phyloP scores from a whole-genome alignment of 2,329 filamentous ascomycete genomes.

The Mariannaea elegans region DNA sequence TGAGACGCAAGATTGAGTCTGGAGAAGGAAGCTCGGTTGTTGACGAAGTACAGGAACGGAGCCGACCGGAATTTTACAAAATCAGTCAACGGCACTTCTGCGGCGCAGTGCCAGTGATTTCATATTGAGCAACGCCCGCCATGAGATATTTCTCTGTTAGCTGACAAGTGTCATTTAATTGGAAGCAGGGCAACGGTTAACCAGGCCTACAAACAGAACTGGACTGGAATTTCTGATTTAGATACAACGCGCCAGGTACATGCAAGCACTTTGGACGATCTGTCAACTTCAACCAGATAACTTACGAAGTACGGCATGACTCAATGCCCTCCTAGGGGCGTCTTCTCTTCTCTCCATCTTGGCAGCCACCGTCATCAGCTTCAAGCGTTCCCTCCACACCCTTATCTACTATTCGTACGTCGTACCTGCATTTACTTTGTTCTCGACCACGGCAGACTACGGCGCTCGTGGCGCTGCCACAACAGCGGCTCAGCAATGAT shows the following conservation, averaged over 20 bases:
- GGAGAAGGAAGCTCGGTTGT: not conserved
- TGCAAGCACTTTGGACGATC: slow-evolving; percentile 7
- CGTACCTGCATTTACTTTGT: not conserved
- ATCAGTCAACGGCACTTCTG: slow-evolving; percentile 15
- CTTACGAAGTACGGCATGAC: not conserved
- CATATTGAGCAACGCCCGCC: no score
- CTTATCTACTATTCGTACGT: not conserved
- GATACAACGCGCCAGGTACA: no score
- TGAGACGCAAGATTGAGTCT: slow-evolving; percentile 14
- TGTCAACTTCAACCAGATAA: not conserved
- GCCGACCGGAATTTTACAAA: slow-evolving; percentile 11
- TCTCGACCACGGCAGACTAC: not conserved
- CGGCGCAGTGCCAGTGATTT: slow-evolving; percentile 6
- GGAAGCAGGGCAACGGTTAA: no score
- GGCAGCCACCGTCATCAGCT: not conserved
- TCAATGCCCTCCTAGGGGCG: not conserved
- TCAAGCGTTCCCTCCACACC: not conserved
- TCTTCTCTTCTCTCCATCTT: not conserved
- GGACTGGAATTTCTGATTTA: no score
- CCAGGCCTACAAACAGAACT: no score
- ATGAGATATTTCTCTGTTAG: no score
- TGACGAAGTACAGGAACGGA: slow-evolving; percentile 5
- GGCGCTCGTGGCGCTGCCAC: slow-evolving; percentile 6
- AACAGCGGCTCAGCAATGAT: not conserved
- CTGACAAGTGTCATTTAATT: no score